Evolutionary conservation across 305 asterid species (phyloP).

Genomic region (Ilex paraguariensis): DNA sequence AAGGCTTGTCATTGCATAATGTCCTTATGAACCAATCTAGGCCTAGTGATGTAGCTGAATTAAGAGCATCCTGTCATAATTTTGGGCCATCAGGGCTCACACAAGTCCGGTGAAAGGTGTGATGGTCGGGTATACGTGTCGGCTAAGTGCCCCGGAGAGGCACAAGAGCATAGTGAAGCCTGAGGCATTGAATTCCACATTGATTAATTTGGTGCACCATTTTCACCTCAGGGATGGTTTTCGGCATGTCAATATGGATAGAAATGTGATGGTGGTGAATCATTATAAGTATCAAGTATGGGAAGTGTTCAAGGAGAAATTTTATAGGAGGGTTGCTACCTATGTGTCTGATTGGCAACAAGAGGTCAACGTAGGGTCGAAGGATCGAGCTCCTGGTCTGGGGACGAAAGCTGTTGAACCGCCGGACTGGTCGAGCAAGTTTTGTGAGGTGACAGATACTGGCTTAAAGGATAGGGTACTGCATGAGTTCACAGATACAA

Average conservation of each 20-base stretch:
- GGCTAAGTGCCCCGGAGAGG: constrained; percentile 55
- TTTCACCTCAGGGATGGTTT: constrained; percentile 46
- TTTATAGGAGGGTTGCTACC: constrained; percentile 60
- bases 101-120: constrained; percentile 38
- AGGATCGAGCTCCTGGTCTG: constrained; percentile 68
- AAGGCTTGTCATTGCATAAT: constrained; percentile 20
- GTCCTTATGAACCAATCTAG: constrained; percentile 20
- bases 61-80: constrained; percentile 43
- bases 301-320: constrained; percentile 76
- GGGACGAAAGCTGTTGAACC: constrained; percentile 75
- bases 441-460: constrained; percentile 59
- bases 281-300: constrained; percentile 83
- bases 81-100: constrained; percentile 70
- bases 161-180: constrained; percentile 74
- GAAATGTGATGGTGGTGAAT: constrained; percentile 41
- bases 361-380: constrained; percentile 48
- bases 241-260: constrained; percentile 24
- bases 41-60: constrained; percentile 34
- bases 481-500: constrained; percentile 28
- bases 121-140: constrained; percentile 59
- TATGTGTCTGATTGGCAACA: constrained; percentile 80
- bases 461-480: constrained; percentile 40
- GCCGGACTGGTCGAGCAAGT: constrained; percentile 48
- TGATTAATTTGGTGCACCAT: constrained; percentile 75
- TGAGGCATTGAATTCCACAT: constrained; percentile 39